Conservation (phyloP, 345 rosid genomes). For the Excoecaria agallocha region DNA sequence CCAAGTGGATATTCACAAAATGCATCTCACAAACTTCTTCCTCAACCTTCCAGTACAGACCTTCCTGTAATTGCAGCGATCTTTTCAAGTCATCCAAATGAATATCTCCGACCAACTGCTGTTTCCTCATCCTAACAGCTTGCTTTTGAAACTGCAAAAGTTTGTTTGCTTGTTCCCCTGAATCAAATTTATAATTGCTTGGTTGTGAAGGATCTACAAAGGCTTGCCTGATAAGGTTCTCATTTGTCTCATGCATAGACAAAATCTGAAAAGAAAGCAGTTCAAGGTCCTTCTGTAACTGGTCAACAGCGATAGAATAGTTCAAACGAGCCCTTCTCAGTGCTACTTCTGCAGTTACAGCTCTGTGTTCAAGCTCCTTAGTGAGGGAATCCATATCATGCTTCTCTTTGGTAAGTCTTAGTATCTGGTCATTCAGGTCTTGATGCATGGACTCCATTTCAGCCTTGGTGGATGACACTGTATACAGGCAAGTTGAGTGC, state of each 20-base stretch:
- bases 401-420: constrained; percentile 70
- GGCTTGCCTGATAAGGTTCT: constrained; percentile 85
- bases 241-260: constrained; percentile 87
- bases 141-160: constrained; percentile 46
- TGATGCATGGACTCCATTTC: constrained; percentile 78
- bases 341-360: constrained; percentile 75
- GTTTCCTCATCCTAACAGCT: constrained; percentile 43
- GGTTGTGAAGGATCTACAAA: constrained; percentile 55
- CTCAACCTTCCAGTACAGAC: constrained; percentile 73
- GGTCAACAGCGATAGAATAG: constrained; percentile 89
- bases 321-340: constrained; percentile 94
- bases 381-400: constrained; percentile 50
- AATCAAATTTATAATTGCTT: constrained; percentile 36
- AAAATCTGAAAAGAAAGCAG: constrained; percentile 84
- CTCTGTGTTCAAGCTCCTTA: constrained; percentile 81
- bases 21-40: constrained; percentile 76
- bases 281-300: constrained; percentile 94
- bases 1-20: constrained; percentile 59
- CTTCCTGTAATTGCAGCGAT: constrained; percentile 79
- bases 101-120: constrained; percentile 58
- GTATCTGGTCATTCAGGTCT: constrained; percentile 56
- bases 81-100: constrained; percentile 68
- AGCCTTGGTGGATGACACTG: constrained; percentile 65
- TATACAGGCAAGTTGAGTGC: constrained; percentile 71
- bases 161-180: constrained; percentile 35